Percentiles rank a stretch among this genome's conserved stretches.
Evolutionary conservation across 805 yeast species (phyloP).

Genomic region (Starmerella khaoyaiensis): DNA sequence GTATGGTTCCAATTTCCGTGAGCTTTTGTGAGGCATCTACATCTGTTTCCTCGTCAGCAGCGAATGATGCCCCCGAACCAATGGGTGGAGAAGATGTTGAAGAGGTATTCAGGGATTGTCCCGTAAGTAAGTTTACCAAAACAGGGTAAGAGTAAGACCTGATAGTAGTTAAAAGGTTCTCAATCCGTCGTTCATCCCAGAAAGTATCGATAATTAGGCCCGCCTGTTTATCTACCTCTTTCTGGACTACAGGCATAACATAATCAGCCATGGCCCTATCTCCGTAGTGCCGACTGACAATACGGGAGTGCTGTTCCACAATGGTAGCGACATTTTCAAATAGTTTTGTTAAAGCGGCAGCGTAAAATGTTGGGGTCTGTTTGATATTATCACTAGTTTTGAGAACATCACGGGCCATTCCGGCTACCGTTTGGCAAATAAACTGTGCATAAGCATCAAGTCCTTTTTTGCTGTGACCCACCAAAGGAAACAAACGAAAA

Average conservation of each 20-base stretch:
- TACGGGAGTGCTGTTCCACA: constrained; percentile 71
- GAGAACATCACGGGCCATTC: constrained; percentile 58
- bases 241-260: constrained; percentile 62
- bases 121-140: constrained; percentile 25
- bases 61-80: not conserved
- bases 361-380: constrained; percentile 26
- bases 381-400: constrained; percentile 15
- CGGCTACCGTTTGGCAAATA: constrained; percentile 71
- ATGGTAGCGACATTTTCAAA: constrained; percentile 77
- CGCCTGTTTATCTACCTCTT: constrained; percentile 86
- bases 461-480: constrained; percentile 60
- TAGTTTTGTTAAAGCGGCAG: constrained; percentile 33
- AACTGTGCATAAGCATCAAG: constrained; percentile 71
- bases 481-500: constrained; percentile 78
- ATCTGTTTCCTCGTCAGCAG: not conserved
- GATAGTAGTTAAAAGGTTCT: constrained; percentile 42
- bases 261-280: constrained; percentile 36
- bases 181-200: constrained; percentile 56
- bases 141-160: constrained; percentile 42
- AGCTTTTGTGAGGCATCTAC: constrained; percentile 43
- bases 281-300: constrained; percentile 67
- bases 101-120: not conserved
- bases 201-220: constrained; percentile 79
- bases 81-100: too few species aligned
- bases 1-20: constrained; percentile 58